Evolutionary conservation across 1,284 basidiomycete genomes (phyloP).

Genomic region (Coniferiporia weirii): DNA sequence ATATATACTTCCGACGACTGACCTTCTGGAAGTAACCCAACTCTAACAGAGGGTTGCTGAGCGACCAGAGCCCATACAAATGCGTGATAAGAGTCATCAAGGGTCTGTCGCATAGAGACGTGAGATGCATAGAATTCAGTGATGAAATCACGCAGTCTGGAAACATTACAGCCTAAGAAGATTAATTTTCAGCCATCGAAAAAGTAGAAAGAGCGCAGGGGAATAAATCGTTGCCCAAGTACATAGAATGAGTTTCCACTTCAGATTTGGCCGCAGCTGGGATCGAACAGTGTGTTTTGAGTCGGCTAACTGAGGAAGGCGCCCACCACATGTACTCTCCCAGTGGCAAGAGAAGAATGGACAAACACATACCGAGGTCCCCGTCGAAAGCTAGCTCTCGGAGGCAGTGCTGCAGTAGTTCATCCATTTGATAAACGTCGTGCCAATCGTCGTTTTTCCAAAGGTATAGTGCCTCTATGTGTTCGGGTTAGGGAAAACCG

Average conservation of each 20-base stretch:
- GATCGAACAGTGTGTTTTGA: slow-evolving; percentile 20
- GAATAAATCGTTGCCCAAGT: slow-evolving; percentile 6
- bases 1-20: slow-evolving; percentile 63
- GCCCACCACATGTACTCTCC: neutral
- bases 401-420: slow-evolving; percentile 34
- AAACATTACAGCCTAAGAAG: slow-evolving; percentile 59
- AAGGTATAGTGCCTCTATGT: too few relatives aligned
- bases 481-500: too few relatives aligned
- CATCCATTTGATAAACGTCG: slow-evolving; percentile 27
- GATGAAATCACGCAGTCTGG: slow-evolving; percentile 65
- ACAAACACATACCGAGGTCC: slow-evolving; percentile 29
- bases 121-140: slow-evolving; percentile 52
- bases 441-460: neutral
- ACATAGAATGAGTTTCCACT: slow-evolving; percentile 3
- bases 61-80: slow-evolving; percentile 79
- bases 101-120: slow-evolving; percentile 38
- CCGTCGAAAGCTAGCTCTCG: slow-evolving; percentile 40
- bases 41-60: slow-evolving; percentile 62
- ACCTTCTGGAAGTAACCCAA: slow-evolving; percentile 60
- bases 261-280: slow-evolving; percentile 17
- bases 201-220: neutral
- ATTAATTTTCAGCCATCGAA: slow-evolving; percentile 17
- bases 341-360: neutral
- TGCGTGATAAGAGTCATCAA: slow-evolving; percentile 71
- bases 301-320: neutral